Conservation (phyloP, 1,139 yeast genomes). For the Sugiyamaella novakii region DNA sequence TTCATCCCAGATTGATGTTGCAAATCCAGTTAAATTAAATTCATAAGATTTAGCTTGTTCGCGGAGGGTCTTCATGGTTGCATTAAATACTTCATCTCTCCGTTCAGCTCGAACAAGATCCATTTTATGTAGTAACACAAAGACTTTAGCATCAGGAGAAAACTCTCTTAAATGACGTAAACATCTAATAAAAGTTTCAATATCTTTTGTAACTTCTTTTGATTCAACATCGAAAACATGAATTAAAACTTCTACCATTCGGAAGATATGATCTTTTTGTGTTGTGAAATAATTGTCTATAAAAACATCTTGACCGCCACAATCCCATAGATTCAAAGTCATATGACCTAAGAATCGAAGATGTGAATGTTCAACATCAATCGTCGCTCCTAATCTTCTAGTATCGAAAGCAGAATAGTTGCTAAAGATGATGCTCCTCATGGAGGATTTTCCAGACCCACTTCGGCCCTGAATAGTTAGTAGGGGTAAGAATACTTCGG, state of each 20-base stretch:
- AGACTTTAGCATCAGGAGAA: slow-evolving; percentile 89
- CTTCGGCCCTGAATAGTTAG: slow-evolving; percentile 76
- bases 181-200: slow-evolving; percentile 85
- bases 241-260: slow-evolving; percentile 95
- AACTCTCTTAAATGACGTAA: slow-evolving; percentile 78
- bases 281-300: slow-evolving; percentile 91
- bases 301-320: slow-evolving; percentile 93
- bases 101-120: slow-evolving; percentile 89
- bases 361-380: slow-evolving; percentile 97
- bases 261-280: slow-evolving; percentile 87
- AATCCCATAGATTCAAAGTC: slow-evolving; percentile 96
- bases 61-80: slow-evolving; percentile 81
- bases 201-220: slow-evolving; percentile 88
- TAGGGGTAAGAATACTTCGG: no score
- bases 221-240: slow-evolving; percentile 97
- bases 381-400: slow-evolving; percentile 91
- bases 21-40: slow-evolving; percentile 81
- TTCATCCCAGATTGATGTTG: slow-evolving; percentile 98
- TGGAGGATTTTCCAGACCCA: slow-evolving; percentile 96
- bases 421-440: slow-evolving; percentile 92
- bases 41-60: slow-evolving; percentile 78
- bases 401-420: slow-evolving; percentile 97
- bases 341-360: slow-evolving; percentile 88
- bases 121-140: slow-evolving; percentile 92
- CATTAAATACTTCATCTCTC: slow-evolving; percentile 76